phyloP scores from a whole-genome alignment of 2,329 filamentous ascomycete species.

The Colletotrichum lini region DNA sequence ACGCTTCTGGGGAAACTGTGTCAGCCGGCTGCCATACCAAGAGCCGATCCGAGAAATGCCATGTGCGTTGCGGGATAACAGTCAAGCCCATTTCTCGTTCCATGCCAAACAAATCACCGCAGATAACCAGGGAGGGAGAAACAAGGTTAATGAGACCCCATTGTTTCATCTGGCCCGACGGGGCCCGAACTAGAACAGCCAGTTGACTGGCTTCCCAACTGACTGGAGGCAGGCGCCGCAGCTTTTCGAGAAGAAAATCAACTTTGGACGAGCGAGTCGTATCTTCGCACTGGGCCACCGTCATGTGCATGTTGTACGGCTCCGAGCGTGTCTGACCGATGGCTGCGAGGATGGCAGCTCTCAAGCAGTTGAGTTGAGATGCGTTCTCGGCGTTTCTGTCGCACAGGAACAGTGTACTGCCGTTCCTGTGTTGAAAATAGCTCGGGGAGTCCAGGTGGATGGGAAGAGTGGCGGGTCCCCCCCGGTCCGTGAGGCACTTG shows the following conservation, averaged over 20 bases:
- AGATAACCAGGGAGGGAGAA: conserved; percentile 34
- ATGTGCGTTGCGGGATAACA: conserved; percentile 17
- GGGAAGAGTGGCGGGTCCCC: conserved; percentile 32
- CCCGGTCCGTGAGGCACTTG: conserved; percentile 48
- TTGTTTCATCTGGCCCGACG: conserved; percentile 66
- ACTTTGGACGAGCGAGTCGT: conserved; percentile 57
- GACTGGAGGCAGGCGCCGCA: conserved; percentile 61
- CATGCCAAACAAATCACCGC: neutral
- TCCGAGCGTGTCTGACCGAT: conserved; percentile 50
- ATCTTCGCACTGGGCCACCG: conserved; percentile 71
- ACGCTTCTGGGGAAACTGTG: too few relatives aligned
- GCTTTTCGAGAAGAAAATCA: conserved; percentile 67
- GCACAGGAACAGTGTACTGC: conserved; percentile 65
- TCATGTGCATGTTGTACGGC: conserved; percentile 67
- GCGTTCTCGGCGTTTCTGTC: conserved; percentile 47
- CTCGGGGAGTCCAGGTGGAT: conserved; percentile 59
- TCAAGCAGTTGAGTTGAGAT: conserved; percentile 51
- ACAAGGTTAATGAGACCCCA: conserved; percentile 66
- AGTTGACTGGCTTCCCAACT: conserved; percentile 65
- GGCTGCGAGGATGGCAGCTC: conserved; percentile 51
- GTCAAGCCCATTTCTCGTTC: neutral
- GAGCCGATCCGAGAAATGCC: conserved; percentile 22
- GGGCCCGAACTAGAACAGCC: conserved; percentile 67
- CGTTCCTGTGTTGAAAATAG: conserved; percentile 63
- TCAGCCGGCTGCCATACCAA: conserved; percentile 13